Percentiles rank a stretch among this genome's conserved stretches.
These are phyloP conservation scores for Gymnopus androsaceus DNA, from an alignment of 1,284 basidiomycete species.

Conservation along the genomic window DNA sequence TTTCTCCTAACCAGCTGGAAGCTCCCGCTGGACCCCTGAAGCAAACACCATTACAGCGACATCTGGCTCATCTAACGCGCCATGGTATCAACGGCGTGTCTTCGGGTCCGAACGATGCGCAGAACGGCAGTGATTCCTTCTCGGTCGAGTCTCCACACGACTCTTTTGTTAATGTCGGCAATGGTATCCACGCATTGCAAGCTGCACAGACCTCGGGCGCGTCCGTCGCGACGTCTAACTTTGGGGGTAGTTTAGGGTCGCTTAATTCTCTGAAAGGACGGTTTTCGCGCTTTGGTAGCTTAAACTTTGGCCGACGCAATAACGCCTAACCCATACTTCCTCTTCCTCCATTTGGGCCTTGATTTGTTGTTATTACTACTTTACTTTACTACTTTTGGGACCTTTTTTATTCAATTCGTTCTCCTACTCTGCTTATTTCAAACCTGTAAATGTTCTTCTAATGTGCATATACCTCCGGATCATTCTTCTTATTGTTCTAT, in stretches of 20 bases:
- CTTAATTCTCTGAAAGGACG: conserved; percentile 57
- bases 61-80: conserved; percentile 74
- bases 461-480: no score
- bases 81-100: conserved; percentile 80
- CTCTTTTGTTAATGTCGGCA: conserved; percentile 69
- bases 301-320: conserved; percentile 66
- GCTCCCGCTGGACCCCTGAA: conserved; percentile 39
- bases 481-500: no score
- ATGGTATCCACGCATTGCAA: conserved; percentile 34
- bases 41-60: conserved; percentile 74
- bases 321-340: conserved; percentile 29
- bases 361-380: conserved; percentile 13
- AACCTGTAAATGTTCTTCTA: no score
- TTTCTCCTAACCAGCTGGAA: conserved; percentile 37
- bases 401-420: no score
- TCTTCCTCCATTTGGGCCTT: no score
- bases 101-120: conserved; percentile 49
- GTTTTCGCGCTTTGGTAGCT: conserved; percentile 71
- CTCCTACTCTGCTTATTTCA: no score
- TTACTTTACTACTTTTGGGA: conserved; percentile 11
- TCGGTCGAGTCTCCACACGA: conserved; percentile 67
- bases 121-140: conserved; percentile 52
- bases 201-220: conserved; percentile 46
- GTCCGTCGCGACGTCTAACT: conserved; percentile 53
- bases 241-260: conserved; percentile 53